phyloP scores from a whole-genome alignment of 305 asterid genomes.

The Solanum hybrid region DNA sequence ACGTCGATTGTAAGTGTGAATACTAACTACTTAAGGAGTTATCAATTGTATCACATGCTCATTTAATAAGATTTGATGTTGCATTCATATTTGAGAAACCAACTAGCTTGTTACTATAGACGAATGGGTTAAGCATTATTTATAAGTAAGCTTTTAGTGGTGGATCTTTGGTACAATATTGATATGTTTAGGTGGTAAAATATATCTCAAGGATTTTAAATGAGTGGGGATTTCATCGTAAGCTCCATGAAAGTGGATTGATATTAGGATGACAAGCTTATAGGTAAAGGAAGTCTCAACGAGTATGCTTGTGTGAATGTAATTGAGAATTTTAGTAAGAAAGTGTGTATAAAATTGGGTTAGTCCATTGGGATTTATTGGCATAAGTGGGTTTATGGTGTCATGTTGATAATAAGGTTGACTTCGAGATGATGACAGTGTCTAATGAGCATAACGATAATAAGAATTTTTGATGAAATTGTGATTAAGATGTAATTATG shows the following conservation, averaged over 20 bases:
- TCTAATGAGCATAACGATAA: too few relatives aligned
- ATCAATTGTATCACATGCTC: too few relatives aligned
- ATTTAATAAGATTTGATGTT: too few relatives aligned
- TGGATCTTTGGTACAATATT: background rate
- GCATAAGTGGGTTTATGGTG: too few relatives aligned
- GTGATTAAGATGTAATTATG: too few relatives aligned
- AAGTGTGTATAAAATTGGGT: background rate
- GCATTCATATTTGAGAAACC: background rate
- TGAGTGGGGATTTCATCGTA: background rate
- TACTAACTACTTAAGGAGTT: too few relatives aligned
- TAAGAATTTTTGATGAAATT: too few relatives aligned
- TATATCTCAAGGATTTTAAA: background rate
- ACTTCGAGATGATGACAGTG: too few relatives aligned
- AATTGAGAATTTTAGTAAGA: background rate
- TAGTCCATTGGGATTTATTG: background rate
- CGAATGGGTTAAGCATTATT: background rate
- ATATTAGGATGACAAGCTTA: background rate
- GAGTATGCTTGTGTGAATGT: background rate
- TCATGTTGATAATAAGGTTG: too few relatives aligned
- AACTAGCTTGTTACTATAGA: background rate
- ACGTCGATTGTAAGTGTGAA: background rate
- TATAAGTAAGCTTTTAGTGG: background rate
- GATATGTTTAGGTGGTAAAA: background rate
- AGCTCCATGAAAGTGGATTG: background rate
- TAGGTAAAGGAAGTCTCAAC: background rate